phyloP scores from a whole-genome alignment of 225 moss, liverwort and hornwort species.

The Bryum argenteum region DNA sequence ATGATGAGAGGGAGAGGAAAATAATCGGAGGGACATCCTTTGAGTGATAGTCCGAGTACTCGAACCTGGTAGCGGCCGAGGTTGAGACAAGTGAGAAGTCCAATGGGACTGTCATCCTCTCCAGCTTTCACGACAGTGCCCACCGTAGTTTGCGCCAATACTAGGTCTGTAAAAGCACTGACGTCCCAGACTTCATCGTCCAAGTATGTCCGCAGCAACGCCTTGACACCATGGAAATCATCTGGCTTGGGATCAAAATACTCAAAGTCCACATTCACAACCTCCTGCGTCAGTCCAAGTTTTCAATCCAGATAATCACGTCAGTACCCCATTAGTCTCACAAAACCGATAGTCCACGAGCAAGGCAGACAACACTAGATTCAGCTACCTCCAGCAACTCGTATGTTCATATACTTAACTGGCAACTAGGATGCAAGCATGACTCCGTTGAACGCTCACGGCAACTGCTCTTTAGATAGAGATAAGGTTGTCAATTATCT shows the following conservation, averaged over 20 bases:
- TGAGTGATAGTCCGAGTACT: not conserved
- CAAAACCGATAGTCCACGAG: not conserved
- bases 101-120: conserved; percentile 84
- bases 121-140: conserved; percentile 85
- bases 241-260: conserved; percentile 90
- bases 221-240: conserved; percentile 88
- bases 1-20: not conserved
- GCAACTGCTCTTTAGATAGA: not conserved
- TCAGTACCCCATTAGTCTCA: not conserved
- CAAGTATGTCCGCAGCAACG: conserved; percentile 73
- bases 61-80: conserved; percentile 77
- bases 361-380: not conserved
- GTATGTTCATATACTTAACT: not conserved
- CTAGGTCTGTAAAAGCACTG: conserved; percentile 74
- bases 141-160: conserved; percentile 81
- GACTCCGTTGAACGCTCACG: not conserved
- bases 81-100: conserved; percentile 80
- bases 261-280: conserved; percentile 80
- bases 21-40: not conserved
- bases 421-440: not conserved
- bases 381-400: not conserved
- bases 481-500: not conserved
- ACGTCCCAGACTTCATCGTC: conserved; percentile 82
- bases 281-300: conserved; percentile 56
- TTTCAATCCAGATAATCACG: conserved; percentile 12